Base-by-base conservation (phyloP, 1,284 basidiomycete genomes). In the Trichosporon coremiiforme region DNA sequence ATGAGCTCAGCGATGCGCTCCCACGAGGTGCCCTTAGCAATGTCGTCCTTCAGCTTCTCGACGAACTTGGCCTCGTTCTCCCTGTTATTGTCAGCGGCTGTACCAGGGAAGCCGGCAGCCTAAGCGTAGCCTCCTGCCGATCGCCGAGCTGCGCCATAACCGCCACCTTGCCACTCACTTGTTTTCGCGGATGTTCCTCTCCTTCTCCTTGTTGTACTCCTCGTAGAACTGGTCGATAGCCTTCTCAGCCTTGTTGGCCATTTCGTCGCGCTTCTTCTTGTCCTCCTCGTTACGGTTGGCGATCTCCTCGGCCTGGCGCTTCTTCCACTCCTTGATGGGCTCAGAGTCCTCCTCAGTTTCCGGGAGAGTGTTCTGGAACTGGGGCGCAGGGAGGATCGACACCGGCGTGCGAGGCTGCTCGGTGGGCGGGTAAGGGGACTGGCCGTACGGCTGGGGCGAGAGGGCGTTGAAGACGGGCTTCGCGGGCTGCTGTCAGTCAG, bases 141-240 rank as follows among this genome's bases (percentile, higher is more conserved):
- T 7, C 36, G 36, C 36, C 36, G 36, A 38, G 5, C 36, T 7
- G 6, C 12, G 41, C 41, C n/a, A 10, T 45, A 7, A 9, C 25
- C n/a, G 25, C 8, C 47, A 15, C 20, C 31, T 33, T 4, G 67
- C 7, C 4, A 87, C 91, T 78, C 74, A 96, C 94, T 99, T 99
- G 88, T 99, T 99, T 83, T 95, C 90, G 65, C 91, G 87, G 77
- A 99, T 98, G 78, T 90, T 92, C 81, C 89, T 89, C 85, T 96
- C 94, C 86, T 97, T 98, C 86, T 93, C 91, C 73, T 88, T 87
- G 69, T 94, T 89, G 83, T 99, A 98, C 68, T 93, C 90, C 79
- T 94, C 93, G 83, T 99, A 99, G 83, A 98, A 99, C 78, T 91
- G 88, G 84, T 99, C 96, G 75, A 99, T 98, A 35, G 92, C 88